A percentile compares a stretch with the other conserved stretches of the same genome.
These are phyloP conservation scores for Obba rivulosa DNA, from an alignment of 768 basidiomycete genomes.

Conservation along the genomic window DNA sequence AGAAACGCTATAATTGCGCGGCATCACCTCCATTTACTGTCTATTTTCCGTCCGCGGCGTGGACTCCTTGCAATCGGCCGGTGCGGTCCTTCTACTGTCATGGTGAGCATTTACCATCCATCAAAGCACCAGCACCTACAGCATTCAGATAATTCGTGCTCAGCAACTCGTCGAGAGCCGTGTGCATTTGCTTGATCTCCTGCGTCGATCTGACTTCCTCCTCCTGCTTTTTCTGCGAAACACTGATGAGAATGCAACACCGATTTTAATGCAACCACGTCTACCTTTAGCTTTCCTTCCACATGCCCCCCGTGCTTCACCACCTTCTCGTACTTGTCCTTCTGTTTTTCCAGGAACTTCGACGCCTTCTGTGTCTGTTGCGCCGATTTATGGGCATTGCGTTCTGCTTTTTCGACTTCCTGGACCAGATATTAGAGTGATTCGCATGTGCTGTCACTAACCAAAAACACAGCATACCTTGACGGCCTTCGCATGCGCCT, in stretches of 20 bases:
- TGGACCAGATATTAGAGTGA: not conserved
- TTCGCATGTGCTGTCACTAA: too few species aligned
- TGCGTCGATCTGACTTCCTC: conserved; percentile 2
- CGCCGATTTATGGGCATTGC: conserved; percentile 1
- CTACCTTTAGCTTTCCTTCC: conserved; percentile 2
- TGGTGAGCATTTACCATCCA: too few species aligned
- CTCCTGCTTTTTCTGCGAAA: conserved; percentile 3
- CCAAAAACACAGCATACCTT: conserved; percentile 5
- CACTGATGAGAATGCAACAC: not conserved
- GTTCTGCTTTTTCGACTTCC: conserved; percentile 9
- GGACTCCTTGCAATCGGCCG: conserved; percentile 3
- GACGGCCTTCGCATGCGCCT: conserved; percentile 9
- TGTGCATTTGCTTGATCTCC: not conserved
- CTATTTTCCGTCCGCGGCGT: too few species aligned
- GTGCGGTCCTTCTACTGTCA: conserved; percentile 7
- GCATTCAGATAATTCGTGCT: conserved; percentile 6
- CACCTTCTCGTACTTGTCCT: conserved; percentile 7
- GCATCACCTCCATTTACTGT: too few species aligned
- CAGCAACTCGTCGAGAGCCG: conserved; percentile 5
- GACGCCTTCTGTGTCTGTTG: conserved; percentile 6
- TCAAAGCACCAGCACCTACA: not conserved
- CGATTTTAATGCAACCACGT: not conserved
- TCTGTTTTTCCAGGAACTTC: conserved; percentile 8
- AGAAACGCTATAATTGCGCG: too few species aligned
- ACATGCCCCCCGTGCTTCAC: conserved; percentile 1